Evolutionary conservation across 352 stramenopile genomes (phyloP).

Genomic region (Plasmopara viticola): DNA sequence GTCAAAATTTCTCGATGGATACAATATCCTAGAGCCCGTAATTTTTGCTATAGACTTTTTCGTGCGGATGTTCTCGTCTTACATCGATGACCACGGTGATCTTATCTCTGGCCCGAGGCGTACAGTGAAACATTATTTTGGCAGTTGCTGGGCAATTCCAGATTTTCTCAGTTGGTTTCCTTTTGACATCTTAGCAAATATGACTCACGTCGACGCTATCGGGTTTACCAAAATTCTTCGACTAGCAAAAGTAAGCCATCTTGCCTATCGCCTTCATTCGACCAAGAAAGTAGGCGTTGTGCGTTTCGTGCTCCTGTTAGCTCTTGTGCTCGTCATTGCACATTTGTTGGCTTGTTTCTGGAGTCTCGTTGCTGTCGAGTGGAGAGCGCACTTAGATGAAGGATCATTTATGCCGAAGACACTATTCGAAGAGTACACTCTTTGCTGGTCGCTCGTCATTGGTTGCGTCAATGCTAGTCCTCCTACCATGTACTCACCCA

Average conservation of each 20-base stretch:
- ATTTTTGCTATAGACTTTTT: constrained; percentile 52
- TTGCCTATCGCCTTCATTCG: constrained; percentile 45
- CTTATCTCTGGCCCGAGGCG: constrained; percentile 41
- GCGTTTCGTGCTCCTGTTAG: constrained; percentile 42
- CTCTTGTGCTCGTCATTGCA: constrained; percentile 43
- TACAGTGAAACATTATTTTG: constrained; percentile 44
- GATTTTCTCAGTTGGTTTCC: constrained; percentile 69
- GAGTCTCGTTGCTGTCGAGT: constrained; percentile 43
- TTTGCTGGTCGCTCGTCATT: constrained; percentile 53
- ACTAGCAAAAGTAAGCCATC: constrained; percentile 56
- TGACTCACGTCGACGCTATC: constrained; percentile 33
- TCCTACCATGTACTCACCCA: constrained; percentile 39
- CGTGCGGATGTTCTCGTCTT: constrained; percentile 55
- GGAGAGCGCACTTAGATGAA: constrained; percentile 34
- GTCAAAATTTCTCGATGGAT: constrained; percentile 14
- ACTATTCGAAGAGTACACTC: constrained; percentile 36
- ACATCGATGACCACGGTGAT: constrained; percentile 36
- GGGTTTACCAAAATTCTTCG: constrained; percentile 57
- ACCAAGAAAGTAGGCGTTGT: constrained; percentile 53
- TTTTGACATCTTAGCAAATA: constrained; percentile 34
- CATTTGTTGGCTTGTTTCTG: constrained; percentile 58
- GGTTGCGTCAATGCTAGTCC: constrained; percentile 59
- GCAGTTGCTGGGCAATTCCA: constrained; percentile 44
- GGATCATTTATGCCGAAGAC: constrained; percentile 16
- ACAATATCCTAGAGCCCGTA: constrained; percentile 35